Evolutionary conservation across 129 eudicot species (phyloP).

Genomic region (Gnaphalium uliginosum): DNA sequence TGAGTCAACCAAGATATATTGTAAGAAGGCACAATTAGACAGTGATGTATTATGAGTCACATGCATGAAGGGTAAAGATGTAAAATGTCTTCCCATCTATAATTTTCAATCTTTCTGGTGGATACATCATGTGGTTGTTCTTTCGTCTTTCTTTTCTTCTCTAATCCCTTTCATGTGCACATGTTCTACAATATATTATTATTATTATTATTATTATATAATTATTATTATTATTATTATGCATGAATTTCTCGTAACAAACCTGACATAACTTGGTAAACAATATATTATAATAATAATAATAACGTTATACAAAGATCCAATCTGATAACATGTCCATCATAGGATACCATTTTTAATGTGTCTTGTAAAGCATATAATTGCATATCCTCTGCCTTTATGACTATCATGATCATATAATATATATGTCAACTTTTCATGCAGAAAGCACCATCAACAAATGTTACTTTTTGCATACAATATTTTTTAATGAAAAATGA

Average conservation of each 20-base stretch:
- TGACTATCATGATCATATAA: neutral
- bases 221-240: neutral
- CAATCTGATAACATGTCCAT: slow-evolving; percentile 22
- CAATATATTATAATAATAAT: neutral
- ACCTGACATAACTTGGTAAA: slow-evolving; percentile 10
- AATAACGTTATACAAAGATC: slow-evolving; percentile 21
- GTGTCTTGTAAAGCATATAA: slow-evolving; percentile 15
- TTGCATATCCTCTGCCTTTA: neutral
- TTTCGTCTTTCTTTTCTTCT: neutral
- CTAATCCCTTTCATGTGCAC: slow-evolving; percentile 27
- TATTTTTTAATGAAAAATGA: too few relatives aligned
- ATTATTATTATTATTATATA: neutral
- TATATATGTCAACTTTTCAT: slow-evolving; percentile 7
- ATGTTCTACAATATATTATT: neutral
- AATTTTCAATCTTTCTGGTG: slow-evolving; percentile 20
- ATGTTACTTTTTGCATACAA: neutral
- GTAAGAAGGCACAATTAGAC: slow-evolving; percentile 26
- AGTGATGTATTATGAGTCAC: slow-evolving; percentile 33
- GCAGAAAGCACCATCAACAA: neutral
- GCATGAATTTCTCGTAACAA: slow-evolving; percentile 5
- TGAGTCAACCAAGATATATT: slow-evolving; percentile 12
- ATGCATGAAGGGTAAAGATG: slow-evolving; percentile 20
- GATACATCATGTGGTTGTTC: slow-evolving; percentile 26
- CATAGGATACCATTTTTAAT: slow-evolving; percentile 25
- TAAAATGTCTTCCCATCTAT: slow-evolving; percentile 28